Conservation (phyloP, 352 stramenopile genomes). For the Pythium brachiatum region DNA sequence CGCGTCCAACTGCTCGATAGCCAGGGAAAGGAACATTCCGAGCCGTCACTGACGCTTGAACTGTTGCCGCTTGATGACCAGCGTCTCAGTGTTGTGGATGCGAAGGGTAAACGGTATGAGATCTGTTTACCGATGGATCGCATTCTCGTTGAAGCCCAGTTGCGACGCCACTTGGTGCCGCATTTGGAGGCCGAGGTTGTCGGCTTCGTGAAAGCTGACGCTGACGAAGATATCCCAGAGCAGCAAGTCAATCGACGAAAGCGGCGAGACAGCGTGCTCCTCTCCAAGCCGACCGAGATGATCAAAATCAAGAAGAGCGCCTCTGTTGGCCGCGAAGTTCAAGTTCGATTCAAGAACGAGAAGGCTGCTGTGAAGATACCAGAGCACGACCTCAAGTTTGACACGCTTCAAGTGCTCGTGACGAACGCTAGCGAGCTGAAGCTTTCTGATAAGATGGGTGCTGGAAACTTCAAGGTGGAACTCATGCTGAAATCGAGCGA, state of each 20-base stretch:
- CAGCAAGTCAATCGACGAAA: conserved; percentile 15
- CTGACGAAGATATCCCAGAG: neutral
- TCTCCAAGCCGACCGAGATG: conserved; percentile 16
- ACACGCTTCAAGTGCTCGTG: conserved; percentile 42
- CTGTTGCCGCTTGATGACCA: conserved; percentile 48
- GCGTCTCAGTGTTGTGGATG: conserved; percentile 37
- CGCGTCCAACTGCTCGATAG: conserved; percentile 31
- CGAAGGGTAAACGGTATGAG: conserved; percentile 31
- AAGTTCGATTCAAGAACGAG: conserved; percentile 19
- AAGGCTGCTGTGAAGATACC: conserved; percentile 24
- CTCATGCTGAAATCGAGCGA: conserved; percentile 53
- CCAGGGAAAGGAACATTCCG: conserved; percentile 20
- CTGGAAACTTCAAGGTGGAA: conserved; percentile 34
- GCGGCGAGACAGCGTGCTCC: conserved; percentile 20
- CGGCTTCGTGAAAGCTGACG: conserved; percentile 1
- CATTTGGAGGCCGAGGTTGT: conserved; percentile 32
- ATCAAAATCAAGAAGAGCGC: conserved; percentile 12
- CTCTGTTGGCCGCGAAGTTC: conserved; percentile 15
- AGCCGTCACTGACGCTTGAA: conserved; percentile 36
- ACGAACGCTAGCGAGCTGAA: conserved; percentile 51
- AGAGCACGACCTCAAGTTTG: conserved; percentile 40
- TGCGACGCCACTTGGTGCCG: conserved; percentile 43
- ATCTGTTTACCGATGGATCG: conserved; percentile 42
- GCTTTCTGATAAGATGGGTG: conserved; percentile 32
- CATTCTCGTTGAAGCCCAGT: conserved; percentile 41